Percentiles rank a stretch among this genome's conserved stretches.
Evolutionary conservation across 176 grass and related monocot genomes (phyloP).

Genomic region (Triticum dicoccoides): DNA sequence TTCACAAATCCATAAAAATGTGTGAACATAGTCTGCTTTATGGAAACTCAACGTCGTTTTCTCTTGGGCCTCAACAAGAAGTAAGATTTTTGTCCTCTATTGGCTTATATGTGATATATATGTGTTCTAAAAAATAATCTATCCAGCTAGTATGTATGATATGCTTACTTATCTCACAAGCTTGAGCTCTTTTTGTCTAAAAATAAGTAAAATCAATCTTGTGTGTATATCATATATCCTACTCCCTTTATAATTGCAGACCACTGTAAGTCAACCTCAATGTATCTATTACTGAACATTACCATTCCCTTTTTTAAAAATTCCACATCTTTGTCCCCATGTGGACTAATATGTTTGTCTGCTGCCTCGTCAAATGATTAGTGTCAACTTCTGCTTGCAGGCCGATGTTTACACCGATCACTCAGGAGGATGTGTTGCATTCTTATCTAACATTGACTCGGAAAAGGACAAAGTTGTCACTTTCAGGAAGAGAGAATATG

Average conservation of each 20-base stretch:
- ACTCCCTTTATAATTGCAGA: no score
- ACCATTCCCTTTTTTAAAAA: no score
- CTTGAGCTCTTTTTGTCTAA: no score
- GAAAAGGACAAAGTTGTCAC: constrained; percentile 62
- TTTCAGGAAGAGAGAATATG: constrained; percentile 71
- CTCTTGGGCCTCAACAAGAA: constrained; percentile 77
- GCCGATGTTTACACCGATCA: constrained; percentile 80
- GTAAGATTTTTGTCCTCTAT: constrained; percentile 35
- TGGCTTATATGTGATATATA: not conserved
- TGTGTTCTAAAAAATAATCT: no score
- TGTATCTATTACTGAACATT: no score
- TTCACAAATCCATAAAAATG: constrained; percentile 91
- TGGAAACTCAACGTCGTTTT: constrained; percentile 58
- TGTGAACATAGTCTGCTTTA: constrained; percentile 78
- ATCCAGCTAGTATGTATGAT: not conserved
- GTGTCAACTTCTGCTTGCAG: constrained; percentile 38
- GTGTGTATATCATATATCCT: no score
- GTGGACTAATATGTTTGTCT: not conserved
- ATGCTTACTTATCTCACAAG: not conserved
- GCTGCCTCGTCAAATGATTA: not conserved
- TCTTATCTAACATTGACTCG: constrained; percentile 80
- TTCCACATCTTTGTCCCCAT: no score
- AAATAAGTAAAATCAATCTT: no score
- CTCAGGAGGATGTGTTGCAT: constrained; percentile 80
- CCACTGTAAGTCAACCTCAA: no score